Evolutionary conservation across 192 early-diverging fungal genomes (phyloP), one percentile per base, ranked within the genome.

Genomic region (Podila epicladia): DNA sequence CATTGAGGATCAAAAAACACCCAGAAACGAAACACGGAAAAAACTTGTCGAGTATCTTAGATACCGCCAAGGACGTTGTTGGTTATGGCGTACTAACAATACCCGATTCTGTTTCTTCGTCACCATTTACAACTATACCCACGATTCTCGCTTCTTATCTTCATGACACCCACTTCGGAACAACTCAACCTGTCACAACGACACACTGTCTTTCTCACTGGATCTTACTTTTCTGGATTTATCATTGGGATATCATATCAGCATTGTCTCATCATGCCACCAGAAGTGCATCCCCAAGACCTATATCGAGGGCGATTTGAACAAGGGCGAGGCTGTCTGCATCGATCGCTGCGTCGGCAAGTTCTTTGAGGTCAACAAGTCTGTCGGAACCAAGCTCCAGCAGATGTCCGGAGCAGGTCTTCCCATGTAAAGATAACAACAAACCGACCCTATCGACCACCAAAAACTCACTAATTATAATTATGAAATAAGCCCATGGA

Each of bases 261-360:
- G 93, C 63, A 91, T 97, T 60, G 85, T 88, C 53, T 89, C 92
- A 37, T 83, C 91, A n/a, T 97, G 96, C 87, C 89, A 92, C 80
- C 83, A 89, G 38, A 97, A 97, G 75, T 97, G 96, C 82, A 91
- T 97, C 62, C 89, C 94, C 26, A 83, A 87, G 75, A 88, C 88
- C 49, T 97, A 97, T 72, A 86, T 84, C 66, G 95, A 96, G 68
- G 87, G 84, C 57, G 92, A 94, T 62, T 85, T 97, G 68, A 94
- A 94, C 74, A 97, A 97, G 85, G 96, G 95, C 64, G 96, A 97
- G 84, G 90, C 91, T 11, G 93, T 95, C 29, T 97, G 96, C 80
- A 87, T 94, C 49, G 96, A 97, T 77, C 92, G 96, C 53, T 97
- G 96, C 63, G 93, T 94, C 9, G 82, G 91, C 33, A 97, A 97